Conservation (phyloP, 2,329 filamentous ascomycete genomes). For the Aspergillus floridensis region DNA sequence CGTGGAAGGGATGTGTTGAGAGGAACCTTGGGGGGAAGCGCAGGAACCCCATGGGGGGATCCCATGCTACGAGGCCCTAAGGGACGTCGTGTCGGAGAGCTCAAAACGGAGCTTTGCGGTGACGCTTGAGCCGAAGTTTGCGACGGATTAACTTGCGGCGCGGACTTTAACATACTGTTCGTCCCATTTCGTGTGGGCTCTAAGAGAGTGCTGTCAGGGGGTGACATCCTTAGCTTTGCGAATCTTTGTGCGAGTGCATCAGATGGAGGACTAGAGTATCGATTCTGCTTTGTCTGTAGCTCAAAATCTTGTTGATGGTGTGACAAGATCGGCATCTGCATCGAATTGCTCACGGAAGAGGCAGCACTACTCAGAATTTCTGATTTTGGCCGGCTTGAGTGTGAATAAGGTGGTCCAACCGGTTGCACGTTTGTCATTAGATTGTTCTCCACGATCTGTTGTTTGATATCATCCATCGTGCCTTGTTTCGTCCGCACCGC, state of each 20-base stretch:
- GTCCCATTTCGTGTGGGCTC: slow-evolving; percentile 10
- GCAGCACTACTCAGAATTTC: slow-evolving; percentile 13
- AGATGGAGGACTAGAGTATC: slow-evolving; percentile 27
- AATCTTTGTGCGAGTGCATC: slow-evolving; percentile 45
- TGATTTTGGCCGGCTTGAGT: slow-evolving; percentile 10
- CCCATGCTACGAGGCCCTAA: slow-evolving; percentile 47
- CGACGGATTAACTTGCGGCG: slow-evolving; percentile 22
- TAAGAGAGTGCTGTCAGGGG: slow-evolving; percentile 14
- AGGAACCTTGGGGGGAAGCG: slow-evolving; percentile 46
- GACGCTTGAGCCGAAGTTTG: slow-evolving; percentile 22
- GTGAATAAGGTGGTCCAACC: slow-evolving; percentile 13
- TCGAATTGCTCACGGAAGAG: slow-evolving; percentile 15
- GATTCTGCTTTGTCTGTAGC: slow-evolving; percentile 21
- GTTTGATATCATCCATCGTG: slow-evolving; percentile 43
- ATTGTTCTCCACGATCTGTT: slow-evolving; percentile 41
- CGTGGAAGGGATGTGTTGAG: slow-evolving; percentile 43
- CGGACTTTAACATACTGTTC: slow-evolving; percentile 12
- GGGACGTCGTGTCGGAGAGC: slow-evolving; percentile 30
- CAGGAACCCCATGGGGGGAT: slow-evolving; percentile 32
- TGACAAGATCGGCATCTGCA: slow-evolving; percentile 43
- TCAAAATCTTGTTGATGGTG: slow-evolving; percentile 33
- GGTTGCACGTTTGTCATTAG: slow-evolving; percentile 30
- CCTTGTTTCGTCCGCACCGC: slow-evolving; percentile 42
- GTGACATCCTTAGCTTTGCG: slow-evolving; percentile 36
- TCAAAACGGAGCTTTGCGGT: slow-evolving; percentile 17